phyloP scores from a whole-genome alignment of 225 moss, liverwort and hornwort species.

The Pseudoscleropodium purum region DNA sequence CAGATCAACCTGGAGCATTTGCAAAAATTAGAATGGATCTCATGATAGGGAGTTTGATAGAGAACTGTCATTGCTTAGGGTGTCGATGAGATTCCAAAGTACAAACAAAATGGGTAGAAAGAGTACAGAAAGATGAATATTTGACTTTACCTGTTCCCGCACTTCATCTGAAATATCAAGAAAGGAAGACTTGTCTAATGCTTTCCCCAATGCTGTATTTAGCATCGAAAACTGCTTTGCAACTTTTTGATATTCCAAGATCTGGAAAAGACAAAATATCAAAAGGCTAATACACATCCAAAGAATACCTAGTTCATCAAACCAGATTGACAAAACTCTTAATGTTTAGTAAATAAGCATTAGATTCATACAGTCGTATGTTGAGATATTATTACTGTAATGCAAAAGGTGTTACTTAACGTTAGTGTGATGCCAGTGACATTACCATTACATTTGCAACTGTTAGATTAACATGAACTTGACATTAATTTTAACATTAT shows the following conservation, averaged over 20 bases:
- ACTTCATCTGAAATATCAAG: slow-evolving; percentile 78
- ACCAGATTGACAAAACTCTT: neutral
- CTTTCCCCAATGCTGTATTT: slow-evolving; percentile 41
- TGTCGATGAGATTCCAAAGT: neutral
- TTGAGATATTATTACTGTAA: neutral
- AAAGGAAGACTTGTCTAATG: slow-evolving; percentile 45
- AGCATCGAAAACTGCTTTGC: slow-evolving; percentile 42
- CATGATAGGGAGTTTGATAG: neutral
- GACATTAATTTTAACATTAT: neutral
- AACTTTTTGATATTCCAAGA: slow-evolving; percentile 45
- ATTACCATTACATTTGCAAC: neutral
- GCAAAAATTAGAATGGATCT: neutral
- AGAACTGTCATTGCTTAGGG: neutral
- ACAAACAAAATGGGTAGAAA: neutral
- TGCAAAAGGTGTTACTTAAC: neutral
- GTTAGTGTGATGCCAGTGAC: neutral
- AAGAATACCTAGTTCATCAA: neutral
- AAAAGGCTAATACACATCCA: neutral
- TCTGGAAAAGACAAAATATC: slow-evolving; percentile 13
- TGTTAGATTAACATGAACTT: neutral
- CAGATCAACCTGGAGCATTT: slow-evolving; percentile 50
- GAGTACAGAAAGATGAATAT: neutral
- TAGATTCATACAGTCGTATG: neutral
- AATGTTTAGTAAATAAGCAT: neutral
- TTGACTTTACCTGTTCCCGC: slow-evolving; percentile 56